Conservation (phyloP, 2,329 filamentous ascomycete species). For the Didymella pomorum region DNA sequence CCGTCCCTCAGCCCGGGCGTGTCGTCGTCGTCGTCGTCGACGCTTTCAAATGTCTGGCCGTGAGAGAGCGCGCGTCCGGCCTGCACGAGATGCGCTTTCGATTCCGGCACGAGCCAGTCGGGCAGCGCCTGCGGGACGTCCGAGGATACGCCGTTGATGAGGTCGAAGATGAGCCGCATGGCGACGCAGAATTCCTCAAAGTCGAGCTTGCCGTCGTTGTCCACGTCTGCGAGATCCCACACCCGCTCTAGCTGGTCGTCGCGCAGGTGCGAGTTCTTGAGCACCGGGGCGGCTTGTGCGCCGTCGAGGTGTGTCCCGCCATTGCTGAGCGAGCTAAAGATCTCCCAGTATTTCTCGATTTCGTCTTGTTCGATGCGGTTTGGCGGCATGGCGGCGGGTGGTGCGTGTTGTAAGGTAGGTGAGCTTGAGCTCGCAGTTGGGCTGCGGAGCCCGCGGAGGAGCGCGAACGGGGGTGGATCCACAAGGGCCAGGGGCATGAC, state of each 20-base stretch:
- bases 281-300: conserved; percentile 72
- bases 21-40: conserved; percentile 84
- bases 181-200: conserved; percentile 99
- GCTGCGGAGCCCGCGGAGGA: conserved; percentile 10
- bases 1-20: conserved; percentile 88
- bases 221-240: conserved; percentile 97
- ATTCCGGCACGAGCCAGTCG: conserved; percentile 97
- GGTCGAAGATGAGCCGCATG: conserved; percentile 96
- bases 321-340: conserved; percentile 73
- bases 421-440: background rate
- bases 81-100: conserved; percentile 57
- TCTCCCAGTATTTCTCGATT: conserved; percentile 81
- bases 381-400: conserved; percentile 43
- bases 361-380: conserved; percentile 75
- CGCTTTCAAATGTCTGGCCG: conserved; percentile 82
- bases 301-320: conserved; percentile 72
- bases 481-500: conserved; percentile 11
- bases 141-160: conserved; percentile 85
- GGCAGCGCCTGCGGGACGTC: conserved; percentile 88
- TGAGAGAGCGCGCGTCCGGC: conserved; percentile 63
- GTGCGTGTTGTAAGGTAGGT: background rate
- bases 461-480: conserved; percentile 5
- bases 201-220: conserved; percentile 95
- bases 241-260: conserved; percentile 93
- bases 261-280: conserved; percentile 75